Conservation (phyloP, 163 green algal genomes). For the Chlamydomonas reinhardtii region DNA sequence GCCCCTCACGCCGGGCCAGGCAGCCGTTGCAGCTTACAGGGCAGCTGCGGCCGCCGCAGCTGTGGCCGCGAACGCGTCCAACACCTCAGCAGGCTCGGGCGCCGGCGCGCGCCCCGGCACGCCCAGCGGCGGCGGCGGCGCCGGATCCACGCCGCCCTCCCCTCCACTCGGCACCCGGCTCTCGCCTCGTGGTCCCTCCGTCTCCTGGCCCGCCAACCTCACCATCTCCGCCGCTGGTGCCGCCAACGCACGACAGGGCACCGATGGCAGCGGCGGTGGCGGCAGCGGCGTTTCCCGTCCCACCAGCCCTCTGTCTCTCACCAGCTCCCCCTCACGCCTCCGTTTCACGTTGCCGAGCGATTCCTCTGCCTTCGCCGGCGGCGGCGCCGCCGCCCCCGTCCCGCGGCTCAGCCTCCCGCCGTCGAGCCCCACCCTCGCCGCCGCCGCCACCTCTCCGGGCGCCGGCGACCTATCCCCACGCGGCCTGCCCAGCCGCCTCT, state of each 20-base stretch:
- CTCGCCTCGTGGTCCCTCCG: no score
- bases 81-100: no score
- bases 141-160: no score
- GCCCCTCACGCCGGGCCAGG: no score
- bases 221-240: neutral
- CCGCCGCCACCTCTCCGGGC: neutral
- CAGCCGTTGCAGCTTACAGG: no score
- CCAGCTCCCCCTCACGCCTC: conserved; percentile 1
- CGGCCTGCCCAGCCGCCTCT: neutral
- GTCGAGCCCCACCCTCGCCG: neutral
- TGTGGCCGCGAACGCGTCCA: no score
- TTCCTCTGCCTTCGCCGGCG: neutral
- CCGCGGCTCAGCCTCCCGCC: neutral
- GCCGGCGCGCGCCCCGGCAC: no score
- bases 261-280: neutral
- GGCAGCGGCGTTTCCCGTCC: neutral
- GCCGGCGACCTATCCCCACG: neutral
- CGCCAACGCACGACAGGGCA: neutral
- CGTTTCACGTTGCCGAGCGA: neutral
- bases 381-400: neutral
- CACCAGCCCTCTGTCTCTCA: neutral
- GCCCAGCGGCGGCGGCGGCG: no score
- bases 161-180: no score
- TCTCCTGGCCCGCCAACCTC: no score
- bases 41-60: no score